Evolutionary conservation across 345 rosid species (phyloP).

Genomic region (Euphorbia lathyris): DNA sequence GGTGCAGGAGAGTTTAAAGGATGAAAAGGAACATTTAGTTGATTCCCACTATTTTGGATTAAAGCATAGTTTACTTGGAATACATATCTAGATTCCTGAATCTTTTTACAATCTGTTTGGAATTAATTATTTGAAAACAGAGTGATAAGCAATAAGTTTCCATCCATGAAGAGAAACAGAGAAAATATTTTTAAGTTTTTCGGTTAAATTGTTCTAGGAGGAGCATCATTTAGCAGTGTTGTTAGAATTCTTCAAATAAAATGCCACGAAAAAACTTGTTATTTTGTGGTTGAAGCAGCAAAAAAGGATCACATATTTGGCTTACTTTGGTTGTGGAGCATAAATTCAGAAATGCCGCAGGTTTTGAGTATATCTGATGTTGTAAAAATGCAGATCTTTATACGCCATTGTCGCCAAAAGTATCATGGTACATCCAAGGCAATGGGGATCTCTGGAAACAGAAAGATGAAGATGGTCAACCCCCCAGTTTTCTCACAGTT

Average conservation of each 20-base stretch:
- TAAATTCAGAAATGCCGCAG: not conserved
- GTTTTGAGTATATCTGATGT: conserved; percentile 11
- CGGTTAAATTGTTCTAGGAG: not conserved
- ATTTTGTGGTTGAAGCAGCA: not conserved
- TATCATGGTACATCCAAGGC: conserved; percentile 69
- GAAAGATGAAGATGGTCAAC: conserved; percentile 54
- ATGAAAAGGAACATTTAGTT: no score
- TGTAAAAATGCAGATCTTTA: conserved; percentile 47
- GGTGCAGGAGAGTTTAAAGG: not conserved
- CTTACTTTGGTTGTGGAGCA: not conserved
- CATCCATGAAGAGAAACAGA: not conserved
- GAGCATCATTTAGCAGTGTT: not conserved
- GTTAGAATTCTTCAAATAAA: not conserved
- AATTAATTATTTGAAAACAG: not conserved
- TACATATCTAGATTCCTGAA: not conserved
- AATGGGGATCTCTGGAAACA: conserved; percentile 56
- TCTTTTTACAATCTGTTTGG: not conserved
- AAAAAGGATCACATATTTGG: not conserved
- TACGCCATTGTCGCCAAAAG: conserved; percentile 63
- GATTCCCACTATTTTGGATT: no score
- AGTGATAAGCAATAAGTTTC: not conserved
- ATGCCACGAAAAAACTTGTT: not conserved
- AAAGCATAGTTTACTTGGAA: not conserved
- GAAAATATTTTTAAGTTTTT: not conserved
- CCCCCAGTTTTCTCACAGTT: conserved; percentile 40